phyloP scores from a whole-genome alignment of 2,329 filamentous ascomycete genomes.

The Plenodomus lindquistii region DNA sequence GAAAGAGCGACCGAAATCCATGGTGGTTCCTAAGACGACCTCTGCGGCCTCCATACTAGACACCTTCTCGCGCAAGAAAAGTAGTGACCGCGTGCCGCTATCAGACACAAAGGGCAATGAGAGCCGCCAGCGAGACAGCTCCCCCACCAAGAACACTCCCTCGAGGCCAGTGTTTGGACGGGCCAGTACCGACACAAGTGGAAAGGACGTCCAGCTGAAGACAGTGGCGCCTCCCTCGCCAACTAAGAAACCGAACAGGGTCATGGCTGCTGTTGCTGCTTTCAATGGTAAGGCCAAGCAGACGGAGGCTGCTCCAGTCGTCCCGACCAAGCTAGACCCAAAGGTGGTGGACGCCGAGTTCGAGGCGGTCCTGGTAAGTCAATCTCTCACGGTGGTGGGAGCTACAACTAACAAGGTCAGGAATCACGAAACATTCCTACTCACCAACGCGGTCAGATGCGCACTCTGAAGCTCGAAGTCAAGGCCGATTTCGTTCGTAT shows the following conservation, averaged over 20 bases:
- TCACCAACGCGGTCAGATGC: slow-evolving; percentile 93
- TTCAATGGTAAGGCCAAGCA: slow-evolving; percentile 60
- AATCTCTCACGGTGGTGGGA: slow-evolving; percentile 28
- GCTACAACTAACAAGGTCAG: slow-evolving; percentile 53
- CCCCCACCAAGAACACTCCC: slow-evolving; percentile 21
- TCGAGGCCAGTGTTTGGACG: slow-evolving; percentile 28
- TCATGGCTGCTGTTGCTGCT: slow-evolving; percentile 67
- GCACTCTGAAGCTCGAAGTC: slow-evolving; percentile 82
- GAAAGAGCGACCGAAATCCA: slow-evolving; percentile 57
- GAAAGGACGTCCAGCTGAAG: slow-evolving; percentile 20
- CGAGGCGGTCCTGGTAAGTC: slow-evolving; percentile 61
- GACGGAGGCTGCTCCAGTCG: slow-evolving; percentile 31
- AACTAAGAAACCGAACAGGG: slow-evolving; percentile 54
- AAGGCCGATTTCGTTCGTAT: slow-evolving; percentile 96
- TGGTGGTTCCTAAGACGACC: slow-evolving; percentile 48
- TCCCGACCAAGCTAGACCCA: slow-evolving; percentile 50
- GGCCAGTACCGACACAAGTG: slow-evolving; percentile 33
- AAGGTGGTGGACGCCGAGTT: slow-evolving; percentile 66
- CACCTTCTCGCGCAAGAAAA: slow-evolving; percentile 44
- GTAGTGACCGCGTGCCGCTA: slow-evolving; percentile 37
- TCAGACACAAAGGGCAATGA: slow-evolving; percentile 41
- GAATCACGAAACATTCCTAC: slow-evolving; percentile 92
- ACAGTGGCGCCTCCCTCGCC: slow-evolving; percentile 19
- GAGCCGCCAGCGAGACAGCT: slow-evolving; percentile 26
- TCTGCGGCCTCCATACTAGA: slow-evolving; percentile 48